Percentiles rank a stretch among this genome's conserved stretches.
Conservation (phyloP, 768 basidiomycete genomes). For the Calocera cornea region DNA sequence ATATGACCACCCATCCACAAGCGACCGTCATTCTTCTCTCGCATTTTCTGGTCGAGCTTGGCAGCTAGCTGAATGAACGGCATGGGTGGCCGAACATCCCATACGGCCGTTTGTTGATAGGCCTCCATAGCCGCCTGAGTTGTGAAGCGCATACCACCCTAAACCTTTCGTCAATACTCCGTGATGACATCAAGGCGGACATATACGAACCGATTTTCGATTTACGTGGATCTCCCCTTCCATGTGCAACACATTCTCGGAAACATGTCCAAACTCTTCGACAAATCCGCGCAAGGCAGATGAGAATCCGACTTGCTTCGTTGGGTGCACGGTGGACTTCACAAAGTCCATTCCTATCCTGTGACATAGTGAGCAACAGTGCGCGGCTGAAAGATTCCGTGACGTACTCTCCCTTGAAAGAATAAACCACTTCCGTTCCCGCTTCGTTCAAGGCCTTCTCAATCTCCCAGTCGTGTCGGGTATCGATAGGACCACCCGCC, state of each 20-base stretch:
- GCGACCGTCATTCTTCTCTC: background rate
- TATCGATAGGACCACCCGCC: conserved; percentile 11
- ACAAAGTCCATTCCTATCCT: conserved; percentile 35
- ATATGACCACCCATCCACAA: background rate
- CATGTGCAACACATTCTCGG: conserved; percentile 30
- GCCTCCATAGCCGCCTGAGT: background rate
- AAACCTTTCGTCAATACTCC: background rate
- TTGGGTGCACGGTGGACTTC: conserved; percentile 30
- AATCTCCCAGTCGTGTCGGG: conserved; percentile 21
- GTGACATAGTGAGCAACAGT: background rate
- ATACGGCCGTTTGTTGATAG: background rate
- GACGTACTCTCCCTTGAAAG: conserved; percentile 32
- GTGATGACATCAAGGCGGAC: background rate
- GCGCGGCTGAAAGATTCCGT: background rate
- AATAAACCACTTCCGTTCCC: conserved; percentile 31
- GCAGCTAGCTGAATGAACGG: background rate
- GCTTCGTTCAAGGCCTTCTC: conserved; percentile 26
- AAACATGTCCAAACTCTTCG: conserved; percentile 28
- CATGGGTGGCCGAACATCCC: background rate
- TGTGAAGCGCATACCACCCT: background rate
- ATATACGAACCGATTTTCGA: conserved; percentile 24
- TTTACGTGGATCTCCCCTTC: conserved; percentile 30
- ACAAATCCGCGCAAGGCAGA: conserved; percentile 28
- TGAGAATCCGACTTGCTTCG: conserved; percentile 27
- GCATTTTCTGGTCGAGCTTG: background rate